A percentile compares a stretch with the other conserved stretches of the same genome.
These are phyloP conservation scores for Ceratocystis colombiana DNA, from an alignment of 2,329 filamentous ascomycete species.

Conservation along the genomic window DNA sequence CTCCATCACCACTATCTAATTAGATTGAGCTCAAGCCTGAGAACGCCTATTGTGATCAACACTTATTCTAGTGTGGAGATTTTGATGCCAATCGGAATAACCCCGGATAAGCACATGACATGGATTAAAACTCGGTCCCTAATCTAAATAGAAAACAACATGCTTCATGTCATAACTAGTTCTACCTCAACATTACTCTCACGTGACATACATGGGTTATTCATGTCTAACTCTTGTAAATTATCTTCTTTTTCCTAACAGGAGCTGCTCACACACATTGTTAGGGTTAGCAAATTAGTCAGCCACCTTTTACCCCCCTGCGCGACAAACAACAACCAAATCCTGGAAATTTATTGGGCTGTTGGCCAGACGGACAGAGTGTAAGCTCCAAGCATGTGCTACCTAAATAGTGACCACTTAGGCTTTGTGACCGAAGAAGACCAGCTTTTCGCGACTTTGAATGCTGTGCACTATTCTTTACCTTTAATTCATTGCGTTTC, in stretches of 20 bases:
- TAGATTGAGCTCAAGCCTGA: too few relatives aligned
- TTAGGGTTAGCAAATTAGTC: not conserved
- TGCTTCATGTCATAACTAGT: too few relatives aligned
- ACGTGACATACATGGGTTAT: too few relatives aligned
- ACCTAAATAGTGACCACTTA: not conserved
- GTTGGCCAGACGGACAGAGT: conserved; percentile 3
- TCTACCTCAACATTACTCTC: too few relatives aligned
- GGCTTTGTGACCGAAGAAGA: not conserved
- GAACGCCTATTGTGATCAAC: too few relatives aligned
- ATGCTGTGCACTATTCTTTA: not conserved
- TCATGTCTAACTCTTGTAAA: not conserved
- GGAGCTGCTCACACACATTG: not conserved
- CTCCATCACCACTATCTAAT: too few relatives aligned
- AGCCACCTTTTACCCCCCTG: not conserved
- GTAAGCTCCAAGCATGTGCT: not conserved
- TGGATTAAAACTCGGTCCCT: too few relatives aligned
- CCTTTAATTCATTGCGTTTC: not conserved
- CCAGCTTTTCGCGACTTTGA: not conserved
- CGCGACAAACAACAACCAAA: not conserved
- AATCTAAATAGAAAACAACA: too few relatives aligned
- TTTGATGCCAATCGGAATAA: too few relatives aligned
- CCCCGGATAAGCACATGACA: too few relatives aligned
- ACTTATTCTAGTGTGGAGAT: too few relatives aligned
- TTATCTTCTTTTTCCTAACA: not conserved
- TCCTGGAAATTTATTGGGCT: not conserved